Evolutionary conservation across 331 rosid genomes (phyloP).

Genomic region (Cydonia oblonga): DNA sequence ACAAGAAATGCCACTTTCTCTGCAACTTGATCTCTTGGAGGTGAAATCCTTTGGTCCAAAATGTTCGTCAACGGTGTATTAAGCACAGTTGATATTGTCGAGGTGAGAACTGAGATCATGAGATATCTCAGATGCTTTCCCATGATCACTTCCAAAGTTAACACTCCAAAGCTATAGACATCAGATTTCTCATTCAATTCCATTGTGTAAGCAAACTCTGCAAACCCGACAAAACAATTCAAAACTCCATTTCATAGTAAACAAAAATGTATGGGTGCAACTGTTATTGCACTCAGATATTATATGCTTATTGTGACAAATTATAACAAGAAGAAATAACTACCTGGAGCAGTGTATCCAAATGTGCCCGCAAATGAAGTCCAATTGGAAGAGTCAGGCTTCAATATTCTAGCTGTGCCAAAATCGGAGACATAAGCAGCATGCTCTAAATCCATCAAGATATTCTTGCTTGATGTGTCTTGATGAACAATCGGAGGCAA

Average conservation of each 20-base stretch:
- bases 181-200: slow-evolving; percentile 35
- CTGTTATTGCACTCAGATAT: background rate
- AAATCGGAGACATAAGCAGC: background rate
- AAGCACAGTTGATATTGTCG: background rate
- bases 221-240: background rate
- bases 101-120: background rate
- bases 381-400: slow-evolving; percentile 7
- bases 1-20: background rate
- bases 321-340: background rate
- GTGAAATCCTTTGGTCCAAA: background rate
- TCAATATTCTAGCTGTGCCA: slow-evolving; percentile 11
- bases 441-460: slow-evolving; percentile 4
- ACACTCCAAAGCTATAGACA: slow-evolving; percentile 36
- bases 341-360: slow-evolving; percentile 23
- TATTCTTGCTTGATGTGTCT: slow-evolving; percentile 17
- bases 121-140: slow-evolving; percentile 23
- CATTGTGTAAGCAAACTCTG: slow-evolving; percentile 32
- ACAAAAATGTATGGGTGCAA: background rate
- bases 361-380: slow-evolving; percentile 16
- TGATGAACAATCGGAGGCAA: slow-evolving; percentile 12
- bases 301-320: background rate
- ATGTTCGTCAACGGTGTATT: background rate
- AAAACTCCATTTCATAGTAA: too few relatives aligned
- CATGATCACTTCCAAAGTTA: slow-evolving; percentile 29
- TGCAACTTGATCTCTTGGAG: background rate